These are phyloP conservation scores for Solanum chacoense DNA, from an alignment of 305 asterid genomes.

Conservation along the genomic window DNA sequence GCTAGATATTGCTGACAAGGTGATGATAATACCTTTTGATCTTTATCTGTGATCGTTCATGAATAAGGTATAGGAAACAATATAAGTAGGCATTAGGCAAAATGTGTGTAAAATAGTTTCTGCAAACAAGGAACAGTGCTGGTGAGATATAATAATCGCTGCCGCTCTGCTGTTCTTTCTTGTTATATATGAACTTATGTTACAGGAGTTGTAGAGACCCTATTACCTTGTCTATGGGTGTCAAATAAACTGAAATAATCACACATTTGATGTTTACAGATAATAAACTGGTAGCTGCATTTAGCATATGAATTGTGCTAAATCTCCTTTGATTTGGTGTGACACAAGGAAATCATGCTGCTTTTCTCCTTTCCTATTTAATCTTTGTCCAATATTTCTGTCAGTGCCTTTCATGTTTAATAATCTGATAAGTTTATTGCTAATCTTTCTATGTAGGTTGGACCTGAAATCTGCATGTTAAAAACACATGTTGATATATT, in stretches of 20 bases:
- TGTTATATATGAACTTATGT: neutral
- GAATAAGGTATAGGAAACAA: neutral
- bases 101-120: neutral
- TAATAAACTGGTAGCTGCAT: neutral
- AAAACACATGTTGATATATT: constrained; percentile 96
- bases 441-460: constrained; percentile 49
- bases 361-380: neutral
- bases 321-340: neutral
- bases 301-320: neutral
- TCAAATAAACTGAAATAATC: neutral
- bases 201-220: neutral
- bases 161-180: neutral
- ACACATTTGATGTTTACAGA: neutral
- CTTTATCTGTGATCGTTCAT: neutral
- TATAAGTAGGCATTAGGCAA: neutral
- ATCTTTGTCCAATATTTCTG: neutral
- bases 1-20: constrained; percentile 92
- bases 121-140: neutral
- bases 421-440: neutral
- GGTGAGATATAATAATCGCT: neutral
- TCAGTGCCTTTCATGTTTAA: neutral
- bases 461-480: constrained; percentile 92
- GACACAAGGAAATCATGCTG: neutral
- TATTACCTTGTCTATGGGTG: neutral
- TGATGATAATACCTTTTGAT: constrained; percentile 6